A percentile compares a stretch with the other conserved stretches of the same genome.
Evolutionary conservation across 2,329 filamentous ascomycete species (phyloP).

Genomic region (Albifimbria verrucaria): DNA sequence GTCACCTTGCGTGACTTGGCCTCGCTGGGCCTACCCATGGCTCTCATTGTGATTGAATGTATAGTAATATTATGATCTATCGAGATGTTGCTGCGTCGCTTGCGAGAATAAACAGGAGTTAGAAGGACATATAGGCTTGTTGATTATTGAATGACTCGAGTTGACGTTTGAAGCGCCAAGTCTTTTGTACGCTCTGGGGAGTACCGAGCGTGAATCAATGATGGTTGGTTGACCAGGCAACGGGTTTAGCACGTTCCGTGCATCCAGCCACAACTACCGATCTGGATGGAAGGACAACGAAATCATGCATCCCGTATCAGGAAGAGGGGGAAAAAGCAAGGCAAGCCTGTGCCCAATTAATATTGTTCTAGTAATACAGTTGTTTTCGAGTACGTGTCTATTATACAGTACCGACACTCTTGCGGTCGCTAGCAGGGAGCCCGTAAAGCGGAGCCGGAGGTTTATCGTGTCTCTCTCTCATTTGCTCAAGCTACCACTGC

Average conservation of each 20-base stretch:
- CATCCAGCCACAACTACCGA: neutral
- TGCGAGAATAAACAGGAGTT: neutral
- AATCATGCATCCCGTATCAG: too few relatives aligned
- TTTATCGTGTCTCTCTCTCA: slow-evolving; percentile 22
- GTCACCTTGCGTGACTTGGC: slow-evolving; percentile 50
- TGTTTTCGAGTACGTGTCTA: neutral
- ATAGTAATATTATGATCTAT: neutral
- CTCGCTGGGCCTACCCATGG: slow-evolving; percentile 29
- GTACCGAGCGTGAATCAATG: neutral
- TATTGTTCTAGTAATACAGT: too few relatives aligned
- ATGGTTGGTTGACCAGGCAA: neutral
- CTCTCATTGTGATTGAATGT: slow-evolving; percentile 19
- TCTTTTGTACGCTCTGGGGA: neutral
- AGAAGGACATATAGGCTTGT: neutral
- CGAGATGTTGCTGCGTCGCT: too few relatives aligned
- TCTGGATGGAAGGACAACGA: too few relatives aligned
- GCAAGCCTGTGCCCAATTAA: too few relatives aligned
- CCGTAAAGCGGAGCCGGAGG: slow-evolving; percentile 11
- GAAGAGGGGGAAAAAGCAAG: too few relatives aligned
- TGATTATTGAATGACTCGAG: neutral
- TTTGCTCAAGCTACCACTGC: slow-evolving; percentile 28
- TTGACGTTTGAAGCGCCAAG: neutral
- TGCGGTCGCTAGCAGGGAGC: too few relatives aligned
- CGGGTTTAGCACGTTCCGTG: too few relatives aligned
- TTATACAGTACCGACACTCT: too few relatives aligned